Percentiles rank a stretch among this genome's conserved stretches.
Evolutionary conservation across 176 grass and related monocot species (phyloP).

Genomic region (Eremochloa ophiuroides): DNA sequence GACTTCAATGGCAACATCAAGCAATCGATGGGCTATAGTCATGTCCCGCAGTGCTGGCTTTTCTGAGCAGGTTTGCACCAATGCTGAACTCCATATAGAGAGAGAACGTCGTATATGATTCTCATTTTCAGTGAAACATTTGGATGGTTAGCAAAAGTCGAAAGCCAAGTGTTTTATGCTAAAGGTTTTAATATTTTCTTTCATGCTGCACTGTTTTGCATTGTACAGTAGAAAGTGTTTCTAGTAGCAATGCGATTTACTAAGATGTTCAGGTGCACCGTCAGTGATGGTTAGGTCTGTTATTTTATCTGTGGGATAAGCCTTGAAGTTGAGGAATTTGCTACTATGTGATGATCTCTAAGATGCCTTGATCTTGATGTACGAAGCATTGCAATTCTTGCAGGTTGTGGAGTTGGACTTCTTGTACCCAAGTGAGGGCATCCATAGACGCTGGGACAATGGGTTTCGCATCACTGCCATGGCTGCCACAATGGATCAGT

Average conservation of each 20-base stretch:
- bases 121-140: background rate
- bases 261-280: background rate
- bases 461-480: conserved; percentile 66
- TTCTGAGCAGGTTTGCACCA: conserved; percentile 39
- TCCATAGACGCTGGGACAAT: conserved; percentile 64
- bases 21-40: conserved; percentile 66
- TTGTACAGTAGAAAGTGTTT: too few relatives aligned
- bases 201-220: background rate
- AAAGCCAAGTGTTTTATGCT: background rate
- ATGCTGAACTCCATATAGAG: background rate
- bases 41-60: conserved; percentile 73
- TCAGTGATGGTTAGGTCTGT: background rate
- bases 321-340: background rate
- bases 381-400: background rate
- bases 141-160: background rate
- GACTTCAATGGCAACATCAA: conserved; percentile 69
- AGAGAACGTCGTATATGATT: background rate
- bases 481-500: conserved; percentile 65
- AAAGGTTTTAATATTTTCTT: background rate
- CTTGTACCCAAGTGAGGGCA: conserved; percentile 68
- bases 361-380: background rate
- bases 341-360: background rate
- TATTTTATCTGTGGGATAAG: background rate
- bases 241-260: background rate
- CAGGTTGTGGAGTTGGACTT: conserved; percentile 80